Evolutionary conservation across 192 early-diverging fungal genomes (phyloP).

Genomic region (Phycomyces blakesleeanus): DNA sequence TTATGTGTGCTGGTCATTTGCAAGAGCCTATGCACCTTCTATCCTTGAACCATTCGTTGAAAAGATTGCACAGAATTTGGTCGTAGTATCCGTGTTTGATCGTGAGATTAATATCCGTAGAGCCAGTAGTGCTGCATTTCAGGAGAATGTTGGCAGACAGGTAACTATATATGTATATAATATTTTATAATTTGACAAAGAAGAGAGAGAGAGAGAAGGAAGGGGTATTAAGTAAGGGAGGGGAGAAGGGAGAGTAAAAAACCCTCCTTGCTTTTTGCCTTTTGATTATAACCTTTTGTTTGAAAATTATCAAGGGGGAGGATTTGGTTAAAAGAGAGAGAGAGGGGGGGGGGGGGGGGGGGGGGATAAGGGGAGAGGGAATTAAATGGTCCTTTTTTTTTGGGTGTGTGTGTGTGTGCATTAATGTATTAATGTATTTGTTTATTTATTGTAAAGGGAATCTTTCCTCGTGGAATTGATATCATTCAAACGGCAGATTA

Average conservation of each 20-base stretch:
- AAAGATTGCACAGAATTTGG: constrained; percentile 69
- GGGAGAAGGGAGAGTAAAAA: too few relatives aligned
- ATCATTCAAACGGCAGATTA: constrained; percentile 91
- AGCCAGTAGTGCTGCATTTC: constrained; percentile 94
- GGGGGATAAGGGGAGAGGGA: too few relatives aligned
- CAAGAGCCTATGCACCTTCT: constrained; percentile 77
- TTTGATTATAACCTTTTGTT: too few relatives aligned
- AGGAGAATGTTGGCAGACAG: constrained; percentile 94
- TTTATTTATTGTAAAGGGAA: constrained; percentile 40
- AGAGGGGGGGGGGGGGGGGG: too few relatives aligned
- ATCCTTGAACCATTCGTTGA: constrained; percentile 62
- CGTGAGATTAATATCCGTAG: constrained; percentile 91
- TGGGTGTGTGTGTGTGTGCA: too few relatives aligned
- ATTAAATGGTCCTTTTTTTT: neutral
- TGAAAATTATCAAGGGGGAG: too few relatives aligned
- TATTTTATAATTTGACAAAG: too few relatives aligned
- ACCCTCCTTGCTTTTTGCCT: too few relatives aligned
- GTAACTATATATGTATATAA: constrained; percentile 32
- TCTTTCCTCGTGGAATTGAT: constrained; percentile 92
- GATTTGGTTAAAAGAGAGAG: too few relatives aligned
- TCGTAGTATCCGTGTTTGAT: constrained; percentile 83
- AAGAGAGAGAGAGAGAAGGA: neutral
- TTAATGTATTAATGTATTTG: too few relatives aligned
- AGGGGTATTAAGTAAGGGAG: too few relatives aligned
- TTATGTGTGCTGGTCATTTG: constrained; percentile 98